phyloP scores from a whole-genome alignment of 2,329 filamentous ascomycete species.

The Lachnellula subtilissima region DNA sequence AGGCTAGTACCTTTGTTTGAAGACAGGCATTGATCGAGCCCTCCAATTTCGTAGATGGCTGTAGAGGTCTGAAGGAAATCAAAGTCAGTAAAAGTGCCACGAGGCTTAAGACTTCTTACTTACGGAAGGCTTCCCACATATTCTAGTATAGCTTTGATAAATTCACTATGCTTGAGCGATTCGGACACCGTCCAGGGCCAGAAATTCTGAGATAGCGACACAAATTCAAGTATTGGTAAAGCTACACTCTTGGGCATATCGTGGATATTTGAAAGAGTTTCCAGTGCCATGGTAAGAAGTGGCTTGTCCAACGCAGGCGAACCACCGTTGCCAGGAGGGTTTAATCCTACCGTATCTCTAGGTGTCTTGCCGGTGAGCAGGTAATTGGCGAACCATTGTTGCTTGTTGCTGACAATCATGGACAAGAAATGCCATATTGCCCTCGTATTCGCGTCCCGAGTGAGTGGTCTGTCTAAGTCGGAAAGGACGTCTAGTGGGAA shows the following conservation, averaged over 20 bases:
- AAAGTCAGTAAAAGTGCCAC: not conserved
- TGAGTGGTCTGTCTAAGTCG: slow-evolving; percentile 70
- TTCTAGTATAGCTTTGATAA: slow-evolving; percentile 66
- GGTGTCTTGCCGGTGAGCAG: slow-evolving; percentile 85
- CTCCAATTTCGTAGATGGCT: slow-evolving; percentile 50
- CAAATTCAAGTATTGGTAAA: slow-evolving; percentile 77
- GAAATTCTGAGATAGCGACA: slow-evolving; percentile 83
- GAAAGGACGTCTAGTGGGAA: slow-evolving; percentile 53
- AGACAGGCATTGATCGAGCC: slow-evolving; percentile 42
- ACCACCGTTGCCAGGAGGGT: slow-evolving; percentile 40
- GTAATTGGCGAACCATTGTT: slow-evolving; percentile 95
- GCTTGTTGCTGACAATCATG: slow-evolving; percentile 78
- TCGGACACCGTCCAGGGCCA: slow-evolving; percentile 93
- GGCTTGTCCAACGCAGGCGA: slow-evolving; percentile 48
- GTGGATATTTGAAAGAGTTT: slow-evolving; percentile 62
- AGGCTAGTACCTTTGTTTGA: slow-evolving; percentile 69
- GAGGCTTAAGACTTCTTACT: not conserved
- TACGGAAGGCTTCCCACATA: slow-evolving; percentile 52
- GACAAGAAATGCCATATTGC: slow-evolving; percentile 82
- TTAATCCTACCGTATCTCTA: slow-evolving; percentile 62
- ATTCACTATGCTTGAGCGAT: slow-evolving; percentile 66
- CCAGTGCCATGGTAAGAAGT: slow-evolving; percentile 69
- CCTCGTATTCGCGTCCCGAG: slow-evolving; percentile 58
- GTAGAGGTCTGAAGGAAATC: slow-evolving; percentile 44
- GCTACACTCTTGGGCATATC: slow-evolving; percentile 60